Conservation (phyloP, 2,329 filamentous ascomycete genomes). For the Scedosporium dehoogii region DNA sequence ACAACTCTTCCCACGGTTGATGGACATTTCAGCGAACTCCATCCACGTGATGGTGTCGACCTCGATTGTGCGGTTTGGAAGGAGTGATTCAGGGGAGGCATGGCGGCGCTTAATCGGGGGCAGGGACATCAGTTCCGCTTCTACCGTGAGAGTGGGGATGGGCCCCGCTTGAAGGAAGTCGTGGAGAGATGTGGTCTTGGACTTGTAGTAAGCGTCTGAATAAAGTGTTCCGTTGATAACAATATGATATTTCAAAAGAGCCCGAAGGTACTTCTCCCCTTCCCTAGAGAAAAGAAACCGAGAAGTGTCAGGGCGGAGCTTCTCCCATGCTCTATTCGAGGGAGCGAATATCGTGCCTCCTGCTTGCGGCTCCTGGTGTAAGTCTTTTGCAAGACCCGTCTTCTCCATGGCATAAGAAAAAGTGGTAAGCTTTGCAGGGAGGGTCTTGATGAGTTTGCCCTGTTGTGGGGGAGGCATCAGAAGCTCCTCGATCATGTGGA, state of each 20-base stretch:
- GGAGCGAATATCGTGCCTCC: conserved; percentile 77
- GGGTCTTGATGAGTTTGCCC: conserved; percentile 43
- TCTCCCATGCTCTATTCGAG: conserved; percentile 65
- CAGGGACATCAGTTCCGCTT: no score
- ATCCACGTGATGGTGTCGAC: conserved; percentile 62
- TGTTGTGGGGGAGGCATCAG: conserved; percentile 66
- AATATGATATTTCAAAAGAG: conserved; percentile 70
- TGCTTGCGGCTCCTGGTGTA: conserved; percentile 41
- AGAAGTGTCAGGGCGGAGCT: conserved; percentile 62
- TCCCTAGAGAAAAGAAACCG: conserved; percentile 74
- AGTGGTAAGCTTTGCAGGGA: conserved; percentile 70
- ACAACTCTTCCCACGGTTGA: conserved; percentile 65
- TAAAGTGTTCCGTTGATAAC: conserved; percentile 68
- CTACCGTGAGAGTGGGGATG: no score
- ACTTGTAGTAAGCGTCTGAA: conserved; percentile 65
- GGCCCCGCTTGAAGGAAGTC: not conserved
- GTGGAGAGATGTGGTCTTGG: conserved; percentile 5
- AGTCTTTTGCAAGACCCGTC: conserved; percentile 56
- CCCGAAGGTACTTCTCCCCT: conserved; percentile 66
- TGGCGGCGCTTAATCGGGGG: not conserved
- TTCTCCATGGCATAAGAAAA: conserved; percentile 64
- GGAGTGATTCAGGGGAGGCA: conserved; percentile 38
- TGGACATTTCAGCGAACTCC: conserved; percentile 59
- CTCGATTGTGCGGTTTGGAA: conserved; percentile 54
- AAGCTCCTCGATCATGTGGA: conserved; percentile 66